Evolutionary conservation across 2,329 filamentous ascomycete species (phyloP), one percentile per base, ranked within the genome.

Genomic region (Alternaria sp.): DNA sequence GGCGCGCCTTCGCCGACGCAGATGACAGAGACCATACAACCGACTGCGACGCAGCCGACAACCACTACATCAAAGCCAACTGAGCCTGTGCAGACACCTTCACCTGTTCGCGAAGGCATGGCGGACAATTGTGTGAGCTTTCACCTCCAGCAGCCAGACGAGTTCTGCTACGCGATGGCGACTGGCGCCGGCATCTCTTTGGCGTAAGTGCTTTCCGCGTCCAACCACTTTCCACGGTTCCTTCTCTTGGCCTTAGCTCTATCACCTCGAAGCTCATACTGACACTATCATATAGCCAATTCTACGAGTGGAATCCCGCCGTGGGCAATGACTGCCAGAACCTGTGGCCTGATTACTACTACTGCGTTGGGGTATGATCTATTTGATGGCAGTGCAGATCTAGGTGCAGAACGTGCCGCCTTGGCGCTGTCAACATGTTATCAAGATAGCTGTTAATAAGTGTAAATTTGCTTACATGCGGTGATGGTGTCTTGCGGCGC

Each of bases 291-390:
- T 15, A 9, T 5, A 46, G 44, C 20, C 20, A 46, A 15, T 56
- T 56, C 2, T 56, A 56, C 54, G 54, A 33, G n/a, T 56, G 41
- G 54, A 56, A 56, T 30, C 54, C 41, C 12, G 54, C 54, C 21
- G 54, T 56, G n/a, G 54, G 54, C n/a, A 26, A 43, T 6, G 54
- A 56, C 11, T 56, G 54, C 26, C 54, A 56, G 26, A 47, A 21
- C 23, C 37, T 56, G 6, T 25, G 41, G 37, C 54, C 54, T n/a
- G 43, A 45, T 33, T 56, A 56, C 41, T 56, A 56, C 26, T 33
- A 43, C 10, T 56, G 41, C 23, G 25, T 30, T 7, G 54, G 54
- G 11, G 6, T 46, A 2, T 10, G 3, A 46, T 37, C 33, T 15
- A 15, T 37, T 15, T 37, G 30, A 37, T 37, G 30, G 30, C 6